Evolutionary conservation across 306 rosid genomes (phyloP), one percentile per base, ranked within the genome.

Genomic region (Oemleria cerasiformis): DNA sequence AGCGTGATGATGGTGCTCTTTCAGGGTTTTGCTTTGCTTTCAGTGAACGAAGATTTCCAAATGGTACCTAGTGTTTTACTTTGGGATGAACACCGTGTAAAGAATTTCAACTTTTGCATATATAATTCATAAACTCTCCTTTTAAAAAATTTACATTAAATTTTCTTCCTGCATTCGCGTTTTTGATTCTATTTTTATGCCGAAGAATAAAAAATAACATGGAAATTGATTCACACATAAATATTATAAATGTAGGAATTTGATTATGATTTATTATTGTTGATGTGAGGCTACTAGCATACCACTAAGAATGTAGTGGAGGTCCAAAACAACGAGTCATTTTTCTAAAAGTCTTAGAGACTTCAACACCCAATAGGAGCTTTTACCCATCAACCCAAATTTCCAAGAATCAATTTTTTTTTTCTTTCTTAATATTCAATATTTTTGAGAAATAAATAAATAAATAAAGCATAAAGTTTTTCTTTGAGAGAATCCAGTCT

Each of bases 281-380:
- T 17, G 40, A 60, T 69, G 36, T 69, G 50, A 61, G 30, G 65
- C 55, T 36, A 61, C 61, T 51, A 62, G 53, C 47, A 62, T 54
- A 43, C 57, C 75, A 63, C 38, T 4, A 23, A 25, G 74, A 68
- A 50, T 41, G 39, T 65, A 55, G 71, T 54, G 80, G 75, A 60
- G 68, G 48, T 39, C 65, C 71, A 70, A 8, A 64, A 76, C 64
- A 62, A 19, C 10, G 20, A 39, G 36, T 4, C 20, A 12, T 51
- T 8, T 73, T 49, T 67, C n/a, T 38, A 48, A 38, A 34, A 57
- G 0, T 63, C 68, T 63, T 39, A 60, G 30, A 60, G 69, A 40
- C 25, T 43, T 58, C 56, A 49, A 21, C n/a, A 12, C 53, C 70
- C 23, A 2, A 15, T 15, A 36, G 11, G 19, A 57, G 30, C 13